A percentile compares a stretch with the other conserved stretches of the same genome.
Conservation (phyloP, 768 basidiomycete species). For the Mycena latifolia region DNA sequence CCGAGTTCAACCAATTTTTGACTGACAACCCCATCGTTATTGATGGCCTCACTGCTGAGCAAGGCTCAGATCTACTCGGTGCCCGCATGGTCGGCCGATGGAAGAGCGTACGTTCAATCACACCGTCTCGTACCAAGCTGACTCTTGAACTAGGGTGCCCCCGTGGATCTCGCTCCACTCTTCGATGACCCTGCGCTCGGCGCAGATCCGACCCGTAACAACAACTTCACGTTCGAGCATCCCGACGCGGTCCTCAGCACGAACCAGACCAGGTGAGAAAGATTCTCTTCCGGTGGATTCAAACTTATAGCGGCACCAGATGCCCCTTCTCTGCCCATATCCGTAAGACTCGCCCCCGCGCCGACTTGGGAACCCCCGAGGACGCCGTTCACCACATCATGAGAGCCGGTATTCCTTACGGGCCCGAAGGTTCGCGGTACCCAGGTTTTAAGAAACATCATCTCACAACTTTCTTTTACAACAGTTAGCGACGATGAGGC, state of each 20-base stretch:
- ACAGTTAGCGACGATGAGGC: slow-evolving; percentile 26
- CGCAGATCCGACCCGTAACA: too few relatives aligned
- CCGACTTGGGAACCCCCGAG: slow-evolving; percentile 28
- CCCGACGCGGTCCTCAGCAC: background rate
- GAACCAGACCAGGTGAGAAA: slow-evolving; percentile 5
- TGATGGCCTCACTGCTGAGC: slow-evolving; percentile 48
- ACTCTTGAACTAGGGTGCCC: slow-evolving; percentile 2
- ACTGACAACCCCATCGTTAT: slow-evolving; percentile 51
- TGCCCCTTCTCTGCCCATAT: slow-evolving; percentile 28
- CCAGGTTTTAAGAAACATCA: background rate
- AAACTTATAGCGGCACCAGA: too few relatives aligned
- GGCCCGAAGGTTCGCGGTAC: slow-evolving; percentile 34
- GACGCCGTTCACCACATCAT: slow-evolving; percentile 39
- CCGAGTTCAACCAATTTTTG: too few relatives aligned
- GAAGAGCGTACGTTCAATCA: slow-evolving; percentile 55
- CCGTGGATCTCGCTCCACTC: slow-evolving; percentile 1
- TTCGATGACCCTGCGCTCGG: slow-evolving; percentile 5
- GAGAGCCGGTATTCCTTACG: slow-evolving; percentile 50
- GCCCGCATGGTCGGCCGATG: too few relatives aligned
- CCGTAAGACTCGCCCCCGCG: too few relatives aligned
- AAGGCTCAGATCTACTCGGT: slow-evolving; percentile 63
- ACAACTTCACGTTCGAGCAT: background rate
- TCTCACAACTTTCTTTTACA: background rate
- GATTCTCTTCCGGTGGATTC: too few relatives aligned
- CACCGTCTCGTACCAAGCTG: background rate